Conservation (phyloP, 1,139 yeast species). For the Sugiyamaella japonica region DNA sequence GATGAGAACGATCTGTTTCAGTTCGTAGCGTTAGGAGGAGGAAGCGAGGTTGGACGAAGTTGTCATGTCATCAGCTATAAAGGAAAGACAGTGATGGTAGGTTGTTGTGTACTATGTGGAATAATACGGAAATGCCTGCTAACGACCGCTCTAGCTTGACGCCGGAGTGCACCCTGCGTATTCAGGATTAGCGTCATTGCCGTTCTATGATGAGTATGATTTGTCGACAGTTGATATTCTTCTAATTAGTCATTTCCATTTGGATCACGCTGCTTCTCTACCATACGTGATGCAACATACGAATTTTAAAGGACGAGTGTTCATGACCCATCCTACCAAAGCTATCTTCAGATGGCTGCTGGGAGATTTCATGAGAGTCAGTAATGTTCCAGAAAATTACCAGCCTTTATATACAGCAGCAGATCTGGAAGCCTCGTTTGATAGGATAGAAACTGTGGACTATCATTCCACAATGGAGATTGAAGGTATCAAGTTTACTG, state of each 20-base stretch:
- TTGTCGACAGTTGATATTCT: conserved; percentile 81
- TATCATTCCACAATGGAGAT: conserved; percentile 94
- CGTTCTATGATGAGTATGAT: conserved; percentile 94
- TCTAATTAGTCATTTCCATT: conserved; percentile 89
- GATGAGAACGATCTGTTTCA: conserved; percentile 46
- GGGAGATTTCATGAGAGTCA: conserved; percentile 91
- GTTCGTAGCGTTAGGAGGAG: conserved; percentile 98
- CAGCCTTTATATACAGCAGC: conserved; percentile 76
- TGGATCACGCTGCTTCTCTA: conserved; percentile 96
- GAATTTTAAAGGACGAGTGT: conserved; percentile 88
- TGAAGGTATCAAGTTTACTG: conserved; percentile 92
- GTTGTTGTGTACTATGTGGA: background rate
- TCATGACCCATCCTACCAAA: conserved; percentile 98
- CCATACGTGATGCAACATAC: conserved; percentile 99
- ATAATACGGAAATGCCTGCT: background rate
- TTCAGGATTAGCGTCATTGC: conserved; percentile 85
- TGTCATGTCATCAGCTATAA: conserved; percentile 91
- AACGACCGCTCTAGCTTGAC: conserved; percentile 50
- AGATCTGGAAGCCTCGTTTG: conserved; percentile 84
- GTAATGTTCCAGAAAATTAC: conserved; percentile 51
- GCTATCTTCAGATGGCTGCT: conserved; percentile 95
- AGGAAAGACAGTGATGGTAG: conserved; percentile 87
- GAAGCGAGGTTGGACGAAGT: conserved; percentile 95
- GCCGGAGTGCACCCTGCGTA: conserved; percentile 98
- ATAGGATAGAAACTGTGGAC: conserved; percentile 87